These are phyloP conservation scores for Coffea canephora DNA, from an alignment of 257 asterid species.

Conservation along the genomic window DNA sequence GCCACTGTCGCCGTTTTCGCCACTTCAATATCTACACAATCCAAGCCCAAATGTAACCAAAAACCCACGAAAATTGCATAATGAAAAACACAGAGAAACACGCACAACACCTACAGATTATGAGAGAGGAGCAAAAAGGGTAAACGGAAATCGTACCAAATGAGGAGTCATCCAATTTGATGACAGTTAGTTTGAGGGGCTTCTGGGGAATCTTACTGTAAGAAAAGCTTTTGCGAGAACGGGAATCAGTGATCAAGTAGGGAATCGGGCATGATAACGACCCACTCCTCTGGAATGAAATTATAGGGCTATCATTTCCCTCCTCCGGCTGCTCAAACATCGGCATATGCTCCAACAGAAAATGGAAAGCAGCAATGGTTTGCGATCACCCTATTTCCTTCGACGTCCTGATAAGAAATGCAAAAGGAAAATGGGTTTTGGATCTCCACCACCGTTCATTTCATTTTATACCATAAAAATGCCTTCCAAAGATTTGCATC, in stretches of 20 bases:
- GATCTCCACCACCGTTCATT: neutral
- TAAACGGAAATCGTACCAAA: conserved; percentile 41
- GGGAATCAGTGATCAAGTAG: conserved; percentile 12
- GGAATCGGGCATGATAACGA: conserved; percentile 14
- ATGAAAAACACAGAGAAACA: neutral
- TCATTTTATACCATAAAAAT: neutral
- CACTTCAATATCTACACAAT: conserved; percentile 59
- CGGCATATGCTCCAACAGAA: conserved; percentile 9
- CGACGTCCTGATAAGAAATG: too few species aligned
- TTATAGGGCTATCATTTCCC: conserved; percentile 10
- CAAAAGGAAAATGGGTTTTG: too few species aligned
- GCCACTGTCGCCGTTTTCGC: conserved; percentile 58
- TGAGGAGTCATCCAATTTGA: conserved; percentile 78
- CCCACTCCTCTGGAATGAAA: conserved; percentile 28
- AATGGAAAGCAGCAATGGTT: neutral
- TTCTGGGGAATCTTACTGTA: conserved; percentile 53
- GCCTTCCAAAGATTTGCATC: neutral
- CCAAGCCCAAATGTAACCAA: neutral
- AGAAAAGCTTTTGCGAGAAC: conserved; percentile 34
- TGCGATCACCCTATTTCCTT: neutral
- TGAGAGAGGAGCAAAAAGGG: neutral
- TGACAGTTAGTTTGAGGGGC: conserved; percentile 55
- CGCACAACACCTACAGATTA: neutral
- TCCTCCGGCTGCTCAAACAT: conserved; percentile 11
- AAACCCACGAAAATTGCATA: neutral